Evolutionary conservation across 257 asterid species (phyloP).

Genomic region (Lantana camara): DNA sequence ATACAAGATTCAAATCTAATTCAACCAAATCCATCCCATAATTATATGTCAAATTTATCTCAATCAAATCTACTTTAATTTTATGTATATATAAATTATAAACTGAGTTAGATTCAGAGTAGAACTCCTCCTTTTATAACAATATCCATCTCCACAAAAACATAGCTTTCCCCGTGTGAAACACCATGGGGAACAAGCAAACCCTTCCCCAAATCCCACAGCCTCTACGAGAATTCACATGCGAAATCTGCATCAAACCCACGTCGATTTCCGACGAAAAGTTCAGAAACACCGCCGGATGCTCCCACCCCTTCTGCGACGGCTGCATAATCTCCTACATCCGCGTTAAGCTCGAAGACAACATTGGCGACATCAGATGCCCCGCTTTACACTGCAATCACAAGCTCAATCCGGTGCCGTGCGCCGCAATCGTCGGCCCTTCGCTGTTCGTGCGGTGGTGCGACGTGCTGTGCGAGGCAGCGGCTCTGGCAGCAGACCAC

Average conservation of each 20-base stretch:
- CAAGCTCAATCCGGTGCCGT: constrained; percentile 54
- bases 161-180: too few relatives aligned
- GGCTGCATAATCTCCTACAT: constrained; percentile 67
- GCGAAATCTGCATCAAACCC: constrained; percentile 71
- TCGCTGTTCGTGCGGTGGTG: constrained; percentile 66
- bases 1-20: too few relatives aligned
- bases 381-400: constrained; percentile 56
- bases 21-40: too few relatives aligned
- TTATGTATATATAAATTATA: too few relatives aligned
- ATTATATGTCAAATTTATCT: too few relatives aligned
- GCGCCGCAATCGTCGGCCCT: constrained; percentile 41
- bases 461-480: constrained; percentile 59
- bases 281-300: constrained; percentile 28
- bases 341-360: constrained; percentile 57
- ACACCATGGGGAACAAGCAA: too few relatives aligned
- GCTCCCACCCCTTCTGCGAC: constrained; percentile 64
- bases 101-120: too few relatives aligned
- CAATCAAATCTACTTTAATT: too few relatives aligned
- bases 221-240: too few relatives aligned
- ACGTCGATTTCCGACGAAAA: constrained; percentile 8
- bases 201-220: too few relatives aligned
- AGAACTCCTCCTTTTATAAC: too few relatives aligned
- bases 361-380: constrained; percentile 51
- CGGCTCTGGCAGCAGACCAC: constrained; percentile 34
- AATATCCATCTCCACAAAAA: too few relatives aligned